Evolutionary conservation across 345 rosid species (phyloP), one percentile per base, ranked within the genome.

Genomic region (Salix exigua): DNA sequence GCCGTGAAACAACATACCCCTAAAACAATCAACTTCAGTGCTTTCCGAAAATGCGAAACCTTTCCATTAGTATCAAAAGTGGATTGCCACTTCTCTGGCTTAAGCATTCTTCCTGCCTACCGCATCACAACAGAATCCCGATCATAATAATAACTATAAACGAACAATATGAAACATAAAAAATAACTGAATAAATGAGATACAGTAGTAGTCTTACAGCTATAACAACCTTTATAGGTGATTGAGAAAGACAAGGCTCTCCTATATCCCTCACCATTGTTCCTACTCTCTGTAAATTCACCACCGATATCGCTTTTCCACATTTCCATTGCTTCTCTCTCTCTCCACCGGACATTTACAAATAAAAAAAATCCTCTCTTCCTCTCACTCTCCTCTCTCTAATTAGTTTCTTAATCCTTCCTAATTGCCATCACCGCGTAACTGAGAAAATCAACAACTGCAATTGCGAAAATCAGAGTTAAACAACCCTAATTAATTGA

Each of bases 61-160:
- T 92, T 94, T 77, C 98, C 98, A 46, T 92, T 89, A 38, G 84
- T 73, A 78, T 91, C 96, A 86, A 92, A 94, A 84, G 76, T 75
- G 69, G 91, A 85, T 23, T 87, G 93, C 97, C 97, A 94, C 86
- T 92, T 94, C 72, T 91, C 94, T 19, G 90, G 94, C 86, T 92
- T 92, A 85, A 92, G 98, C 92, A 89, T 89, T 89, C 85, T 92
- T 80, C 84, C 83, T 65, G 88, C 82, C 97, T 92, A 89, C 74
- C 71, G 46, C 84, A 85, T 77, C 38, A 79, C 17, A 72, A 74
- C 6, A 58, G 8, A 68, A 37, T 67, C 63, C 73, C 58, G 17
- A 58, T 58, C 51, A 72, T 6, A 65, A 28, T n/a, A 31, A 64
- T 16, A 19, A 26, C 19, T 9, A 28, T 48, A 44, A 74, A n/a